Evolutionary conservation across 1,139 yeast genomes (phyloP), one percentile per base, ranked within the genome.

Genomic region (Hyphopichia buzzinii): DNA sequence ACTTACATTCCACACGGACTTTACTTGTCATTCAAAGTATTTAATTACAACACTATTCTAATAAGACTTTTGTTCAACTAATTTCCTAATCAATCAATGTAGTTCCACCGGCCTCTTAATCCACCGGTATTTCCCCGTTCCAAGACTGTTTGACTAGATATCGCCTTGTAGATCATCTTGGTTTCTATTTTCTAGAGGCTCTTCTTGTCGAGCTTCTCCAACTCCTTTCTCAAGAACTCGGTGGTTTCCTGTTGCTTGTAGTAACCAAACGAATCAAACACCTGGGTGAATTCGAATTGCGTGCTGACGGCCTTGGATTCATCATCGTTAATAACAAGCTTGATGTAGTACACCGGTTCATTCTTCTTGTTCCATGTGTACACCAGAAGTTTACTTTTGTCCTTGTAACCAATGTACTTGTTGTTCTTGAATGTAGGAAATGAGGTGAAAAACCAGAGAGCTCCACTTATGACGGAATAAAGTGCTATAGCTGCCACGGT

Each of bases 371-470:
- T 61, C 48, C 62, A 59, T 3, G 72, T 55, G 4, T 61, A 58
- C 13, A 76, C 56, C 8, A 56, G 48, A 3, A 78, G 40, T 44
- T 67, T 67, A 29, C 64, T 52, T 2, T 61, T 55, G 31, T 62
- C 61, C 29, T 50, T 53, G 39, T 54, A 55, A 2, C 96, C 96
- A 15, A 69, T 62, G 52, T 78, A 89, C 40, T 79, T 74, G 33
- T 77, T 73, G 40, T 79, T 65, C 49, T 77, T 79, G 43, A 62
- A 73, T 45, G 63, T 68, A n/a, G 44, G 37, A n/a, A 45, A 34
- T 17, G 46, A 41, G 28, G 69, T 57, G 54, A 84, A 74, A 36
- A 67, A 57, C 54, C 70, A 73, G 50, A 76, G 68, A 7, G 69
- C 54, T 2, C 56, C 64, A 33, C 84, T 76, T 17, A 84, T 50